Evolutionary conservation across 2,329 filamentous ascomycete genomes (phyloP), one percentile per base, ranked within the genome.

Genomic region (Fusarium sp.): DNA sequence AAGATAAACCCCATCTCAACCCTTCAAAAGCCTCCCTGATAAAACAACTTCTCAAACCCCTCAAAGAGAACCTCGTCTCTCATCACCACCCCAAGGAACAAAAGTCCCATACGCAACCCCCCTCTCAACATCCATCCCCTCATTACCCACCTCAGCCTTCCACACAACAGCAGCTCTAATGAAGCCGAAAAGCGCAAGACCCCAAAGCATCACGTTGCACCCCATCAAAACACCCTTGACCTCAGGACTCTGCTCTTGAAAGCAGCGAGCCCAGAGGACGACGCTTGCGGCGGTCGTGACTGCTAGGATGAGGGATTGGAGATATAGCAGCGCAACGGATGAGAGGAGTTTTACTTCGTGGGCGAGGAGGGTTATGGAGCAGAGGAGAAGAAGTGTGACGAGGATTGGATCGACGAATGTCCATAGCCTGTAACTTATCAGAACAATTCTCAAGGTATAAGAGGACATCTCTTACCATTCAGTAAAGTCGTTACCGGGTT

Each of bases 291-390:
- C 42, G 1, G 77, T 77, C 3, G 77, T 74, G 6, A 78, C 44
- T 5, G 66, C 16, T 1, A 81, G 72, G 9, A 80, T 77, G 2
- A 71, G 67, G 1, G 76, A 77, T 44, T 82, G 77, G 1, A 80
- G 64, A 35, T 76, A 79, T 3, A 82, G 31, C 31, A 33, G 31
- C 11, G 31, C 31, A 2, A 78, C 68, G 0, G 77, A 67, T 1
- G 80, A 81, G 5, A 82, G 72, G 1, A 74, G 51, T 3, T 67
- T 72, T 22, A 71, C 62, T 62, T 82, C 81, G 64, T 81, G 77
- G 11, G 70, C 40, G 27, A 79, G 29, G 2, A 81, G 63, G 11
- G 75, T 72, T 3, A 35, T 60, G 9, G 75, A 71, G 42, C 75
- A 80, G 31, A 79, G 33, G 22, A 81, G 44, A 8, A 77, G 57